Base-by-base conservation (phyloP, 2,329 filamentous ascomycete species). In the Colletotrichum sp. region DNA sequence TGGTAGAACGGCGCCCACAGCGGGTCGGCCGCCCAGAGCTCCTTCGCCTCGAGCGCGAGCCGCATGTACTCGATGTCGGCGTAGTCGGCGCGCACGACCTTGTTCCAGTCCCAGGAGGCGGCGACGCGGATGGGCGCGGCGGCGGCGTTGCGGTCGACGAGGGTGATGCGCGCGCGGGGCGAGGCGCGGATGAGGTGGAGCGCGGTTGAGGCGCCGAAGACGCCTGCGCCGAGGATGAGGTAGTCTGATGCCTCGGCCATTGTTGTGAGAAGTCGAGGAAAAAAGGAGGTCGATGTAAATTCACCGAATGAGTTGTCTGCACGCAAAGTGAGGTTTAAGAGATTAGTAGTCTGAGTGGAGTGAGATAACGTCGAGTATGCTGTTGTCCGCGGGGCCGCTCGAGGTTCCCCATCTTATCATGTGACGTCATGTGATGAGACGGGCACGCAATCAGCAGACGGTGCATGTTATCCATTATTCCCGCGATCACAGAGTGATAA, bases 121-220 rank as follows among this genome's bases (percentile, higher is more conserved):
- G 81, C 79, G 36, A 81, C 80, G 52, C 78, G 78, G 18, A 79
- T 78, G 2, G 80, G 77, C 2, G 79, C 78, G 32, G 78, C 76
- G 64, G 78, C 81, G 36, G 75, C 72, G 61, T 77, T 74, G 21
- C 81, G 78, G 70, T 82, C 81, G 14, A 82, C 55, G 43, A 82
- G 77, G 14, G 78, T 82, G 10, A 82, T 77, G 7, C 34, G 36
- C 24, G 77, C 75, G 66, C 75, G 55, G 43, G 77, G 77, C 55
- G 72, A 59, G 24, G 72, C 65, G 9, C 75, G 72, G 68, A 86
- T 82, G 52, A 89, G 84, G 72, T 90, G 86, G 77, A 89, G 88
- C 3, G 89, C 89, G 1, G 88, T 89, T 28, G 85, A 87, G 32
- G 85, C 85, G 61, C 89, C 89, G 74, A 90, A 90, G 32, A 88